These are phyloP conservation scores for Fraxinus cuspidata DNA, from an alignment of 257 asterid species.

Conservation along the genomic window DNA sequence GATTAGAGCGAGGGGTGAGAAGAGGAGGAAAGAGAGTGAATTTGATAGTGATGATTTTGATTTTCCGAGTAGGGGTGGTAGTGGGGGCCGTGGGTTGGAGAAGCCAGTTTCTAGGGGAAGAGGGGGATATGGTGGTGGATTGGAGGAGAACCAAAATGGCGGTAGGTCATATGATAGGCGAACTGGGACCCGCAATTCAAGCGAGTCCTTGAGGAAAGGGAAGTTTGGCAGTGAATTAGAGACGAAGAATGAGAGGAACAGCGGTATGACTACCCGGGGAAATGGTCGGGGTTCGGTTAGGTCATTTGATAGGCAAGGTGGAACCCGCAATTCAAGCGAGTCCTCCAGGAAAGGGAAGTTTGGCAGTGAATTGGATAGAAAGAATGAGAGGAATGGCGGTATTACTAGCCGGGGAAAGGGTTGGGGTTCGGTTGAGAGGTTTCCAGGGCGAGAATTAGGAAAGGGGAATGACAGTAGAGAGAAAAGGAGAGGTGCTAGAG, in stretches of 20 bases:
- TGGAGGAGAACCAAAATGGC: conserved; percentile 3
- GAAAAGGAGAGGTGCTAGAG: conserved; percentile 35
- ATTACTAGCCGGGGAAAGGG: conserved; percentile 32
- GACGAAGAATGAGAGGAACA: conserved; percentile 27
- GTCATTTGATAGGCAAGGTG: not conserved
- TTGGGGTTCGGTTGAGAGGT: conserved; percentile 2
- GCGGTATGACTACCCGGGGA: conserved; percentile 31
- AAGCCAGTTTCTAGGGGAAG: conserved; percentile 19
- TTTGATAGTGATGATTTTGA: conserved; percentile 31
- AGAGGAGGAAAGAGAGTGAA: conserved; percentile 42
- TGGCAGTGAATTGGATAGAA: conserved; percentile 31
- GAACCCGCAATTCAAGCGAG: conserved; percentile 19
- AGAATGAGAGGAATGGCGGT: conserved; percentile 24
- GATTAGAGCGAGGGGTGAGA: conserved; percentile 45
- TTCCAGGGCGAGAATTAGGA: not conserved
- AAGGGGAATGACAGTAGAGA: conserved; percentile 18
- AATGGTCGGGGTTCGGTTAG: conserved; percentile 6
- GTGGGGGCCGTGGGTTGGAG: conserved; percentile 14
- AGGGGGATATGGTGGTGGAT: conserved; percentile 22
- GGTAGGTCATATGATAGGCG: conserved; percentile 18
- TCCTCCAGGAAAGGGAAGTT: conserved; percentile 41
- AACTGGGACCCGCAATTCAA: conserved; percentile 10
- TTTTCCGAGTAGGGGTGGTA: conserved; percentile 18
- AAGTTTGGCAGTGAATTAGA: conserved; percentile 34
- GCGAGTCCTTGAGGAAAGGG: conserved; percentile 39